phyloP scores from a whole-genome alignment of 23 red algal genomes.

The Gracilariopsis chorda region DNA sequence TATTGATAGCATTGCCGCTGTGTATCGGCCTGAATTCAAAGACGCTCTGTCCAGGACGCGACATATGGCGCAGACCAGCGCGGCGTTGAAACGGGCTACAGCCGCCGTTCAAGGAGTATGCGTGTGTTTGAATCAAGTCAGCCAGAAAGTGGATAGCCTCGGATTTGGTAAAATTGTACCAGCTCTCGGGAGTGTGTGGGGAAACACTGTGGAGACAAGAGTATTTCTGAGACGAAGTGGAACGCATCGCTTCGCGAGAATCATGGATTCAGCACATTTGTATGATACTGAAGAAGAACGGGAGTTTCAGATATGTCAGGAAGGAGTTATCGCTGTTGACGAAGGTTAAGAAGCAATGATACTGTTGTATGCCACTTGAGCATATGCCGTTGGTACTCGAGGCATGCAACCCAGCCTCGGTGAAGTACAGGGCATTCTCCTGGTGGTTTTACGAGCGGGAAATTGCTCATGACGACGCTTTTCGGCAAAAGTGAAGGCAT shows the following conservation, averaged over 20 bases:
- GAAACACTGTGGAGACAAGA: conserved; percentile 32
- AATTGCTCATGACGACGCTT: no score
- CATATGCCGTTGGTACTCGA: no score
- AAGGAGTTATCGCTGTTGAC: not conserved
- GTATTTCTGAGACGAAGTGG: conserved; percentile 43
- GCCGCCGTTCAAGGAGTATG: conserved; percentile 31
- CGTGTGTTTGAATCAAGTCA: conserved; percentile 73
- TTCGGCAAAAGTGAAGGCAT: no score
- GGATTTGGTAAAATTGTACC: conserved; percentile 21
- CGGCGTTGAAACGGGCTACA: conserved; percentile 10
- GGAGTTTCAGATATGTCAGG: conserved; percentile 12
- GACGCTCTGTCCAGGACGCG: conserved; percentile 43
- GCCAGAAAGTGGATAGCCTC: conserved; percentile 3
- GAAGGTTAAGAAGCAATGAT: not conserved
- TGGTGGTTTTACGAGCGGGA: no score
- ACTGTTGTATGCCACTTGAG: no score
- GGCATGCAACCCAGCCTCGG: no score
- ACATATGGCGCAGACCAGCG: conserved; percentile 25
- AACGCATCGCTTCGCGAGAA: not conserved
- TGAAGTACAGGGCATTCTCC: no score
- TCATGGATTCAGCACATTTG: conserved; percentile 8
- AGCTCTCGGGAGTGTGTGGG: conserved; percentile 61
- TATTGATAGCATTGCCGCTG: conserved; percentile 70
- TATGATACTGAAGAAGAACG: conserved; percentile 2
- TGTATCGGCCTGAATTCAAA: conserved; percentile 52